Evolutionary conservation across 2,329 filamentous ascomycete genomes (phyloP), one percentile per base, ranked within the genome.

Genomic region (Arthrobotrys sinensis): DNA sequence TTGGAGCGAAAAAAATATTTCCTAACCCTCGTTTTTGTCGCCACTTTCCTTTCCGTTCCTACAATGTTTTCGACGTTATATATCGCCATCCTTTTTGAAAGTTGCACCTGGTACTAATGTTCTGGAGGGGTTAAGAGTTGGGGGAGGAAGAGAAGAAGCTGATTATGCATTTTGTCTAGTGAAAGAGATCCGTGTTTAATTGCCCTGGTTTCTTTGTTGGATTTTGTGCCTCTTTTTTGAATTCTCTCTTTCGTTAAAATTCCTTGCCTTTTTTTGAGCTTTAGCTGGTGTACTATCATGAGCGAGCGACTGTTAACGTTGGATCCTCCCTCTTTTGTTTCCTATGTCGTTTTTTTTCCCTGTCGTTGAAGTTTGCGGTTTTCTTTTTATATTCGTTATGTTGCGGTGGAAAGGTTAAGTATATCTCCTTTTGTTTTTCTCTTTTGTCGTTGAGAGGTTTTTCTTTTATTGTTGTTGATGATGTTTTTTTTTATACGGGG

Each of bases 211-310:
- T 28, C 38, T 38, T 55, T 45, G 36, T 45, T 55, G 14, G 28
- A 38, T 65, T 16, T 62, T 4, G 14, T 24, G 19, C 24, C 7
- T 24, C 6, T 21, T 34, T 38, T 14, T 67, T 43, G 19, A 12
- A 28, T 2, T 40, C 16, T 28, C 14, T 67, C 40, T 45, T 43
- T 62, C 50, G 65, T 40, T 60, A 32, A 24, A 32, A 16, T 68
- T 68, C 32, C 36, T 34, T 52, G 6, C 40, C n/a, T 67, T 67
- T 24, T 32, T 55, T 50, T 48, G 71, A 52, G 53, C 46, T 63
- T 66, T 55, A 16, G 40, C 16, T 71, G 21, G 19, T 62, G 70
- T 68, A 65, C 65, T 21, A 77, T 66, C 60, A 57, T 66, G 38
- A 70, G 52, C 60, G 57, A 48, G 48, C 48, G 48, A n/a, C 36